These are phyloP conservation scores for Tetrapisispora phaffii DNA, from an alignment of 805 yeast genomes.

Conservation along the genomic window DNA sequence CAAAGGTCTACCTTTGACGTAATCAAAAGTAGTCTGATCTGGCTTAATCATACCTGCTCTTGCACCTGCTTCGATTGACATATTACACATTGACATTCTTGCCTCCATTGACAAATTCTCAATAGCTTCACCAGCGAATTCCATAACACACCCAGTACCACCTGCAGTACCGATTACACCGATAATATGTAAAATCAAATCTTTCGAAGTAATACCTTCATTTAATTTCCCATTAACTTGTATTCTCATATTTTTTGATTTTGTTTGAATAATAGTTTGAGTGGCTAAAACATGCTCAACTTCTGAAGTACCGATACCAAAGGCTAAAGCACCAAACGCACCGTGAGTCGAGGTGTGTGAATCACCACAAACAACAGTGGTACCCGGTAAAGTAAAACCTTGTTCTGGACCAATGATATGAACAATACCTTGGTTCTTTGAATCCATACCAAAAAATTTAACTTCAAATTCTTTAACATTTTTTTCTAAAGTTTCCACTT, in stretches of 20 bases:
- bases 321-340: slow-evolving; percentile 94
- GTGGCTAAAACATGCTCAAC: slow-evolving; percentile 98
- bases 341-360: slow-evolving; percentile 99
- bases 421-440: slow-evolving; percentile 93
- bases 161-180: slow-evolving; percentile 98
- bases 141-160: slow-evolving; percentile 95
- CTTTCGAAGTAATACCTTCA: slow-evolving; percentile 93
- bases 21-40: slow-evolving; percentile 78
- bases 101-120: slow-evolving; percentile 90
- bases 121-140: slow-evolving; percentile 93
- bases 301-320: slow-evolving; percentile 98
- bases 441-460: slow-evolving; percentile 90
- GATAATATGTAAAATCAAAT: slow-evolving; percentile 85
- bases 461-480: slow-evolving; percentile 85
- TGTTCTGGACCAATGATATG: slow-evolving; percentile 99
- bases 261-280: slow-evolving; percentile 88
- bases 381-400: slow-evolving; percentile 96
- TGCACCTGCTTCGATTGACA: slow-evolving; percentile 99
- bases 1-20: slow-evolving; percentile 86
- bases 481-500: slow-evolving; percentile 84
- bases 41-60: slow-evolving; percentile 99
- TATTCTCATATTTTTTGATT: slow-evolving; percentile 93
- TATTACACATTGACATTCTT: slow-evolving; percentile 97
- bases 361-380: slow-evolving; percentile 98
- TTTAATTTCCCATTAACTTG: slow-evolving; percentile 71